These are phyloP conservation scores for Penicillium pulvis DNA, from an alignment of 495 filamentous ascomycete genomes.

Conservation along the genomic window DNA sequence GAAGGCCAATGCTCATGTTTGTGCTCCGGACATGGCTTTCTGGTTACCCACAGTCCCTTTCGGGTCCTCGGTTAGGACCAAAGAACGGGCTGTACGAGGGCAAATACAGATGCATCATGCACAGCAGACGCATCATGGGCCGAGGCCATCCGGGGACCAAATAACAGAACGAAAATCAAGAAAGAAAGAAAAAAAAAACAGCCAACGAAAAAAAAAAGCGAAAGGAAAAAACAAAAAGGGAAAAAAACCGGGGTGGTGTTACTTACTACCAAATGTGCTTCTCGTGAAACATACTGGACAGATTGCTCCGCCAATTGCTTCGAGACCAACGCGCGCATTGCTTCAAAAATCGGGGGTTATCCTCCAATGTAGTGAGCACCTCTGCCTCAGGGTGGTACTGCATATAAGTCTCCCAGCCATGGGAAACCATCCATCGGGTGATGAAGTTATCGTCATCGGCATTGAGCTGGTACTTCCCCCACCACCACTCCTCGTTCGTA, in stretches of 20 bases:
- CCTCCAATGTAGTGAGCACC: slow-evolving; percentile 75
- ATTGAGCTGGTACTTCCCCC: slow-evolving; percentile 70
- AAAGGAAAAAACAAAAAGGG: background rate
- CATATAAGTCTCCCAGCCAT: slow-evolving; percentile 75
- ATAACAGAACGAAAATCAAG: slow-evolving; percentile 1
- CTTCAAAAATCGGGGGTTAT: slow-evolving; percentile 70
- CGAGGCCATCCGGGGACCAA: slow-evolving; percentile 4
- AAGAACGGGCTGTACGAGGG: slow-evolving; percentile 5
- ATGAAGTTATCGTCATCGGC: slow-evolving; percentile 86
- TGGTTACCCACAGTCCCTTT: slow-evolving; percentile 9
- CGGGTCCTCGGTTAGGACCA: background rate
- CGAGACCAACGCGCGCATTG: slow-evolving; percentile 82
- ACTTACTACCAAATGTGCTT: slow-evolving; percentile 70
- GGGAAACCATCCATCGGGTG: slow-evolving; percentile 75
- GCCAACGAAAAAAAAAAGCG: slow-evolving; percentile 2
- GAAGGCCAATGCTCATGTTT: slow-evolving; percentile 2
- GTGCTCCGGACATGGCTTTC: background rate
- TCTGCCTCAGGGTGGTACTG: slow-evolving; percentile 75
- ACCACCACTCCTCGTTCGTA: slow-evolving; percentile 69
- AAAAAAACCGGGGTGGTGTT: slow-evolving; percentile 16
- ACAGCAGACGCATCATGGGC: slow-evolving; percentile 1
- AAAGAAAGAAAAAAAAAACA: background rate
- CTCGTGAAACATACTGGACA: slow-evolving; percentile 72
- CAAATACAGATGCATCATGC: slow-evolving; percentile 7
- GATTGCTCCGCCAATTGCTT: slow-evolving; percentile 82